Conservation (phyloP, 805 yeast genomes). For the Schizosaccharomyces cryophilus region DNA sequence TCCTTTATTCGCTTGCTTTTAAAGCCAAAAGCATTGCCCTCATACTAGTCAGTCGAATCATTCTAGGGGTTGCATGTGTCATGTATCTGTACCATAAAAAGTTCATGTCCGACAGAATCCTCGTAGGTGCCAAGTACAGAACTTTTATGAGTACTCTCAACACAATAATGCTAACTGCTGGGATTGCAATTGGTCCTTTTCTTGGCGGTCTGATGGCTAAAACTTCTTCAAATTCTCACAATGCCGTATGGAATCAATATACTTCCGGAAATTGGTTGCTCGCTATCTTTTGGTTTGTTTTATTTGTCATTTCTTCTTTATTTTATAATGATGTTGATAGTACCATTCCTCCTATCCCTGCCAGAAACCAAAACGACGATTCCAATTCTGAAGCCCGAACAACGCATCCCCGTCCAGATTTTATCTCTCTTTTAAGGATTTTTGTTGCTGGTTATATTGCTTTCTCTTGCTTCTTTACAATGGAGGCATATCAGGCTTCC, state of each 20-base stretch:
- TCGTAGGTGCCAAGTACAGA: not conserved
- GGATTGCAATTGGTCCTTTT: not conserved
- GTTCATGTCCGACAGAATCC: not conserved
- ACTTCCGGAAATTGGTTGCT: not conserved
- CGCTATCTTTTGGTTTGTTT: not conserved
- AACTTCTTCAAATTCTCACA: not conserved
- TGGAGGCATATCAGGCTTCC: not conserved
- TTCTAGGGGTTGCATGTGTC: not conserved
- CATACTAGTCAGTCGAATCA: not conserved
- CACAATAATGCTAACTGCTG: not conserved
- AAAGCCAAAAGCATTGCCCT: not conserved
- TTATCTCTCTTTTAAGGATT: not conserved
- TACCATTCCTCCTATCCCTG: not conserved
- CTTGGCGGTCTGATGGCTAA: not conserved
- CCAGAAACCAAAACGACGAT: not conserved
- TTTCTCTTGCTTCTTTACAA: not conserved
- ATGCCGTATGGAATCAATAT: not conserved
- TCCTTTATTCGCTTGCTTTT: not conserved
- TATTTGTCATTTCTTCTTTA: not conserved
- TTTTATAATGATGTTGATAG: not conserved
- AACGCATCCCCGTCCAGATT: not conserved
- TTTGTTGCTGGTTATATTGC: not conserved
- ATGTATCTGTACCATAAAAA: slow-evolving; percentile 1
- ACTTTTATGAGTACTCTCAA: not conserved
- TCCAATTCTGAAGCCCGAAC: not conserved